A percentile compares a stretch with the other conserved stretches of the same genome.
Conservation (phyloP, 1,139 yeast species). For the Zygoascus sp. region DNA sequence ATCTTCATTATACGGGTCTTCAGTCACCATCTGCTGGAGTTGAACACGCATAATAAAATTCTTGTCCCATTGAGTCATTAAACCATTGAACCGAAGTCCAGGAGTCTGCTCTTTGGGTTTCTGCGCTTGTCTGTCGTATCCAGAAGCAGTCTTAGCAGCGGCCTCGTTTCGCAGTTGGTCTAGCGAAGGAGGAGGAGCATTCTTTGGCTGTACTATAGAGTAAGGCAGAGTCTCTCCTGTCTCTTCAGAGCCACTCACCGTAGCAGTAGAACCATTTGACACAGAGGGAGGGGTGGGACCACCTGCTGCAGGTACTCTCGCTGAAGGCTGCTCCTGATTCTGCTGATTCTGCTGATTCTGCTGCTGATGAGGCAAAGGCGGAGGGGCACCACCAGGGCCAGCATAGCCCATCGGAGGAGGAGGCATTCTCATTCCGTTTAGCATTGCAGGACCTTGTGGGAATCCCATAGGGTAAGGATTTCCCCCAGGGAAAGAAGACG, state of each 20-base stretch:
- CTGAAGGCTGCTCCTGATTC: no score
- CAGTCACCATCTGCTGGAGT: conserved; percentile 91
- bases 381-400: conserved; percentile 38
- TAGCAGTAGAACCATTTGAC: not conserved
- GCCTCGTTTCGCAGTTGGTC: conserved; percentile 36
- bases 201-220: conserved; percentile 13
- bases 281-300: conserved; percentile 9
- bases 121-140: conserved; percentile 35
- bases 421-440: conserved; percentile 18
- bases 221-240: conserved; percentile 14
- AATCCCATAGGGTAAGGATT: conserved; percentile 13
- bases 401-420: conserved; percentile 24
- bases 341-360: conserved; percentile 25
- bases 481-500: conserved; percentile 2
- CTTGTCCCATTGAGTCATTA: conserved; percentile 96
- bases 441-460: conserved; percentile 25
- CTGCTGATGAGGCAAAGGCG: conserved; percentile 25
- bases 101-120: not conserved
- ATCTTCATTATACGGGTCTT: conserved; percentile 96
- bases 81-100: conserved; percentile 50
- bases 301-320: not conserved
- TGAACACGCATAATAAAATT: conserved; percentile 93
- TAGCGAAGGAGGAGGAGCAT: conserved; percentile 23
- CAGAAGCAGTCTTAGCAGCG: conserved; percentile 24
- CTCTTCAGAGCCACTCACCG: not conserved